Percentiles rank a stretch among this genome's conserved stretches.
phyloP scores from a whole-genome alignment of 2,329 filamentous ascomycete genomes.

The Alternaria dauci region DNA sequence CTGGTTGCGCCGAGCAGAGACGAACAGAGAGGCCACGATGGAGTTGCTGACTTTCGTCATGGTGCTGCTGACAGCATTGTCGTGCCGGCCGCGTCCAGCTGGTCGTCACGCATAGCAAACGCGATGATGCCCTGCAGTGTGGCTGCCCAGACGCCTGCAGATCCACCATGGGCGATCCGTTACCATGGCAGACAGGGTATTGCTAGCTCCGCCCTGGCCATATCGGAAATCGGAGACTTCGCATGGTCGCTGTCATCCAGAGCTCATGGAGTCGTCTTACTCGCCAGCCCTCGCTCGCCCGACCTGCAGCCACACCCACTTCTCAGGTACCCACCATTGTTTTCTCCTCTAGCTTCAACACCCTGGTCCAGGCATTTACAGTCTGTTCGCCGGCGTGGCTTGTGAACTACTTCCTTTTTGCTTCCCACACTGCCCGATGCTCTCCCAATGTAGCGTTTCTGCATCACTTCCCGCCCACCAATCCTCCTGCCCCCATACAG shows the following conservation, averaged over 20 bases:
- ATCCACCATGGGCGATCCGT: constrained; percentile 51
- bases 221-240: constrained; percentile 51
- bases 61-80: constrained; percentile 4
- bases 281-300: constrained; percentile 33
- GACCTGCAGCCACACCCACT: constrained; percentile 49
- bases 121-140: constrained; percentile 44
- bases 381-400: constrained; percentile 46
- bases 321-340: constrained; percentile 42
- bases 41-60: constrained; percentile 2
- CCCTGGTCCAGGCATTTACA: constrained; percentile 40
- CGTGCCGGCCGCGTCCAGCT: constrained; percentile 6
- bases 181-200: constrained; percentile 47
- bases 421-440: constrained; percentile 33
- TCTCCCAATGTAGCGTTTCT: constrained; percentile 43
- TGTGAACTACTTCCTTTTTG: constrained; percentile 43
- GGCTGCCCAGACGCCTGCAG: constrained; percentile 44
- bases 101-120: constrained; percentile 17
- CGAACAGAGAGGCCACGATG: background rate
- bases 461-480: constrained; percentile 31
- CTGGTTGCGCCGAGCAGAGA: background rate
- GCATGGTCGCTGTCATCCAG: constrained; percentile 38
- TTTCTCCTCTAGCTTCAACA: constrained; percentile 34
- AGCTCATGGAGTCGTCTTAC: constrained; percentile 32
- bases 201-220: constrained; percentile 44
- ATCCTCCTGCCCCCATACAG: constrained; percentile 26